Evolutionary conservation across 163 green algal species (phyloP).

Genomic region (Chloromonas sp.): DNA sequence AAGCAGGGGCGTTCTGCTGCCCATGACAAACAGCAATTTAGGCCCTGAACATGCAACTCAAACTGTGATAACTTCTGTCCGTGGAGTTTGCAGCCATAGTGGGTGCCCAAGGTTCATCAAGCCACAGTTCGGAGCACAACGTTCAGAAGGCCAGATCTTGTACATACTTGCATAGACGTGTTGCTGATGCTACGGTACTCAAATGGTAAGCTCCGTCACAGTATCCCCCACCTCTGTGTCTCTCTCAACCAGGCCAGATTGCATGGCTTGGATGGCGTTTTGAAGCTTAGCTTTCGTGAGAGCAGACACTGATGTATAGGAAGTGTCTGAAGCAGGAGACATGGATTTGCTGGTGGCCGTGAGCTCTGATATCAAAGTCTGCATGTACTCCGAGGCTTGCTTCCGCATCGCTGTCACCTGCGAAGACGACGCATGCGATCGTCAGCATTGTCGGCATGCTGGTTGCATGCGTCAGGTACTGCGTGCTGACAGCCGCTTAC

Average conservation of each 20-base stretch:
- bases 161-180: too few species aligned
- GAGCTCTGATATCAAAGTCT: not conserved
- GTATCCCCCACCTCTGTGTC: constrained; percentile 71
- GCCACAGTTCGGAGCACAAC: too few species aligned
- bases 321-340: not conserved
- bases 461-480: not conserved
- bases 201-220: not conserved
- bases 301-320: not conserved
- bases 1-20: too few species aligned
- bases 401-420: constrained; percentile 4
- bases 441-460: not conserved
- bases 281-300: constrained; percentile 43
- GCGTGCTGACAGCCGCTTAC: not conserved
- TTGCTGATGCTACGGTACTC: not conserved
- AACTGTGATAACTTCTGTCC: too few species aligned
- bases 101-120: too few species aligned
- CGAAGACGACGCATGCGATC: not conserved
- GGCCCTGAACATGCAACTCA: too few species aligned
- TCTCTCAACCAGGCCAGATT: constrained; percentile 80
- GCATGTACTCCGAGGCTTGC: not conserved
- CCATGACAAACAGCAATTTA: too few species aligned
- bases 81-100: too few species aligned
- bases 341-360: not conserved
- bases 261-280: constrained; percentile 50
- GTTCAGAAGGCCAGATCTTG: too few species aligned